Evolutionary conservation across 2,329 filamentous ascomycete genomes (phyloP).

Genomic region (Lomentospora prolificans): DNA sequence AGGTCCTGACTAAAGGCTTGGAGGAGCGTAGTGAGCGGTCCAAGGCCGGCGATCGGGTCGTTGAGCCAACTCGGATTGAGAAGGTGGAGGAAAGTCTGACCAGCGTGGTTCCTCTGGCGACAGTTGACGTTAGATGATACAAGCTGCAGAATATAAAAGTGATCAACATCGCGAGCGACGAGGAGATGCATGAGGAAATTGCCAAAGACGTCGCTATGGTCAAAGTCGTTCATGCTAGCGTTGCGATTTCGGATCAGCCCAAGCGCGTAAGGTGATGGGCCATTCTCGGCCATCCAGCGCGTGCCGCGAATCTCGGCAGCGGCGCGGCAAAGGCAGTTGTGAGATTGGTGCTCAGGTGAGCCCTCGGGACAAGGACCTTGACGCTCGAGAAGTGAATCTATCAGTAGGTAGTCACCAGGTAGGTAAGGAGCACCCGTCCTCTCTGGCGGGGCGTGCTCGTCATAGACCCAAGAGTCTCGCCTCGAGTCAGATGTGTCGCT

Average conservation of each 20-base stretch:
- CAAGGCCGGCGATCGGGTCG: slow-evolving; percentile 16
- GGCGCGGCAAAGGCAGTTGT: slow-evolving; percentile 21
- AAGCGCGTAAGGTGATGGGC: slow-evolving; percentile 10
- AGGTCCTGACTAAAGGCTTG: slow-evolving; percentile 20
- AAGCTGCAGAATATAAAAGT: slow-evolving; percentile 16
- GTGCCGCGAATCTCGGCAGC: slow-evolving; percentile 15
- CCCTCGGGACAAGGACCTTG: slow-evolving; percentile 15
- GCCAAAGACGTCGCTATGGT: slow-evolving; percentile 29
- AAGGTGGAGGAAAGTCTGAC: slow-evolving; percentile 40
- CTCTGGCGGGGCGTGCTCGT: slow-evolving; percentile 17
- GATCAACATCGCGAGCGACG: slow-evolving; percentile 24
- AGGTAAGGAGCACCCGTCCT: slow-evolving; percentile 19
- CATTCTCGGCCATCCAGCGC: slow-evolving; percentile 21
- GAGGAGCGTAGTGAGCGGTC: slow-evolving; percentile 12
- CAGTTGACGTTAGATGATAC: slow-evolving; percentile 11
- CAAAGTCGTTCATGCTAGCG: slow-evolving; percentile 10
- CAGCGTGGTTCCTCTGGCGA: slow-evolving; percentile 26
- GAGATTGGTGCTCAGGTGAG: slow-evolving; percentile 15
- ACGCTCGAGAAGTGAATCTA: slow-evolving; percentile 15
- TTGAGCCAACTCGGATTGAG: slow-evolving; percentile 26
- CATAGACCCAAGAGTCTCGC: slow-evolving; percentile 19
- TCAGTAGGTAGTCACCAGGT: slow-evolving; percentile 40
- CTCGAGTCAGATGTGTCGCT: slow-evolving; percentile 8
- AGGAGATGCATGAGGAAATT: slow-evolving; percentile 39
- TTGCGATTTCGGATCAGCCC: slow-evolving; percentile 3